A percentile compares a stretch with the other conserved stretches of the same genome.
phyloP scores from a whole-genome alignment of 2,329 filamentous ascomycete genomes.

The Colletotrichum camelliae region DNA sequence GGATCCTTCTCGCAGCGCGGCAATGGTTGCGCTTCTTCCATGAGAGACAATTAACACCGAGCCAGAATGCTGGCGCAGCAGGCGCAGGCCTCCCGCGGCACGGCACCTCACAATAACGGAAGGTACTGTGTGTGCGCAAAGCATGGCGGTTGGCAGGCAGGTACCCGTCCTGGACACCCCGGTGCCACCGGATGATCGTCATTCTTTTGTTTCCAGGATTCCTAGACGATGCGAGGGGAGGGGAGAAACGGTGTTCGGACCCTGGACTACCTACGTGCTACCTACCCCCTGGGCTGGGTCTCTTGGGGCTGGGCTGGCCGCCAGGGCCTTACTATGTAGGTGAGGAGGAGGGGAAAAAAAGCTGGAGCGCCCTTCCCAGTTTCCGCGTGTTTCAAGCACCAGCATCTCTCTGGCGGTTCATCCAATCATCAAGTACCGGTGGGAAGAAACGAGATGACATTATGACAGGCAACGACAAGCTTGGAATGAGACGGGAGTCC shows the following conservation, averaged over 20 bases:
- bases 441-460: background rate
- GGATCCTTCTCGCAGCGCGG: background rate
- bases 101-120: background rate
- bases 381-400: conserved; percentile 17
- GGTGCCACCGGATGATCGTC: conserved; percentile 14
- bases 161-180: background rate
- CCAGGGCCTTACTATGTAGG: background rate
- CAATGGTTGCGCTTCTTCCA: background rate
- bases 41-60: background rate
- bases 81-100: conserved; percentile 4
- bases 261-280: background rate
- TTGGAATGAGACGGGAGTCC: background rate
- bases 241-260: conserved; percentile 8
- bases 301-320: background rate
- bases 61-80: background rate
- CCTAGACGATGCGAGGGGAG: background rate
- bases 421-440: background rate
- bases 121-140: background rate
- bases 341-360: background rate
- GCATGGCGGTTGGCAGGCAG: background rate
- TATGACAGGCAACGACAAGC: background rate
- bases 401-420: background rate
- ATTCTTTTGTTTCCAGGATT: conserved; percentile 11
- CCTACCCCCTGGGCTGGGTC: background rate
- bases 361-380: conserved; percentile 12